Conservation (phyloP, 192 early-diverging fungal genomes). For the Coemansia sp. region DNA sequence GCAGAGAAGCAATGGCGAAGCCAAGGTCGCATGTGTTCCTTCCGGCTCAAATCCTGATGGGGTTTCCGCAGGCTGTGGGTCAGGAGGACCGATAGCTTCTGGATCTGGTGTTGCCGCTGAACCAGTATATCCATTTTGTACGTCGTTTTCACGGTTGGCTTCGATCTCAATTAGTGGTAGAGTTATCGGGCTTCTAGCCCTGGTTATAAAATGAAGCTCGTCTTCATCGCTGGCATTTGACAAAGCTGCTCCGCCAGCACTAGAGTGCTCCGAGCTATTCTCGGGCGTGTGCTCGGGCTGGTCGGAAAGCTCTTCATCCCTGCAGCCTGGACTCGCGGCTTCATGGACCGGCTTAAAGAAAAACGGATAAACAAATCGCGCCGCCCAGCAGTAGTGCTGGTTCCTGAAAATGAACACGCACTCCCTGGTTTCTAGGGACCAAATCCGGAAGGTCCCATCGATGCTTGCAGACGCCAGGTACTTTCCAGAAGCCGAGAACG, state of each 20-base stretch:
- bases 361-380: constrained; percentile 38
- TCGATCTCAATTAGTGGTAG: too few relatives aligned
- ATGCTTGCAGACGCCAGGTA: constrained; percentile 46
- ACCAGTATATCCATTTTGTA: constrained; percentile 24
- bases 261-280: too few relatives aligned
- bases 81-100: too few relatives aligned
- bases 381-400: constrained; percentile 38
- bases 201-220: too few relatives aligned
- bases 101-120: background rate
- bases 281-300: too few relatives aligned
- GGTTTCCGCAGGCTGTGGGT: too few relatives aligned
- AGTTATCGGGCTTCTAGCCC: too few relatives aligned
- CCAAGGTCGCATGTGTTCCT: constrained; percentile 1
- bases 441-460: constrained; percentile 29
- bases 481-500: constrained; percentile 30
- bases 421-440: constrained; percentile 16
- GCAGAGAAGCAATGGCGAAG: constrained; percentile 33
- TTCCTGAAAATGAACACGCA: constrained; percentile 19
- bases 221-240: too few relatives aligned
- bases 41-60: constrained; percentile 5
- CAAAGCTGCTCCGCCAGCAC: too few relatives aligned
- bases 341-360: constrained; percentile 19
- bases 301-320: too few relatives aligned
- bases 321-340: too few relatives aligned
- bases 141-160: constrained; percentile 18